Base-by-base conservation (phyloP, 1,284 basidiomycete species). In the Cutaneotrichosporon arboriforme region DNA sequence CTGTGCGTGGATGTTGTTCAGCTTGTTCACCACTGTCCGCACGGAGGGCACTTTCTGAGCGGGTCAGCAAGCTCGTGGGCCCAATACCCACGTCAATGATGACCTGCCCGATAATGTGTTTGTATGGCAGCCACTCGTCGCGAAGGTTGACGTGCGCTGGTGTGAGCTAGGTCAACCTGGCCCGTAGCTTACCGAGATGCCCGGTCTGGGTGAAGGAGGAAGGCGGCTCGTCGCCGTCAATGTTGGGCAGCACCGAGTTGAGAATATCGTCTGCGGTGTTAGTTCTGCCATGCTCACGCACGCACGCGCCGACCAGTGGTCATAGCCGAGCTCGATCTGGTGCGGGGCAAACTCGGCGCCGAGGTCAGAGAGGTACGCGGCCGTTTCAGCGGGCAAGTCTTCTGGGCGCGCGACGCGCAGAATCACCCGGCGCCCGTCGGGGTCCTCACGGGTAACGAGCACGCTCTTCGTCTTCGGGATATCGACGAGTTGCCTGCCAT, bases 11-110 rank as follows among this genome's bases (percentile, higher is more conserved):
- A 97, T 97, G 18, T 76, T 82, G 66, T 96, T 84, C 18, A 97
- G 77, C 73, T 98, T 99, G 79, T 98, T 97, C 41, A 99, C 92
- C 2, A 98, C 91, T 0, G 94, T 98, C 59, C 81, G 81, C 41
- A 96, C 80, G 8, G 76, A 76, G 15, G 80, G 79, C 63, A 88
- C 88, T 86, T 96, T 96, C 91, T 94, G 63, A 12, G 26, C 26
- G 4, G 9, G 39, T 45, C 40, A 47, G 47, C 9, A 8, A 15
- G 18, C 10, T n/a, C 8, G 33, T 37, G 4, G 1, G 4, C 1
- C 2, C 14, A 20, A 44, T 7, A 77, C 88, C 66, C 66, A 89
- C 92, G 74, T 96, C 91, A 26, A 96, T 76, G 37, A 97, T 85
- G 26, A 97, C 80, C 72, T 94, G 84, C 0, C 92, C 96, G 60